Base-by-base conservation (phyloP, 495 filamentous ascomycete genomes). In the Penicillium simplicissimum region DNA sequence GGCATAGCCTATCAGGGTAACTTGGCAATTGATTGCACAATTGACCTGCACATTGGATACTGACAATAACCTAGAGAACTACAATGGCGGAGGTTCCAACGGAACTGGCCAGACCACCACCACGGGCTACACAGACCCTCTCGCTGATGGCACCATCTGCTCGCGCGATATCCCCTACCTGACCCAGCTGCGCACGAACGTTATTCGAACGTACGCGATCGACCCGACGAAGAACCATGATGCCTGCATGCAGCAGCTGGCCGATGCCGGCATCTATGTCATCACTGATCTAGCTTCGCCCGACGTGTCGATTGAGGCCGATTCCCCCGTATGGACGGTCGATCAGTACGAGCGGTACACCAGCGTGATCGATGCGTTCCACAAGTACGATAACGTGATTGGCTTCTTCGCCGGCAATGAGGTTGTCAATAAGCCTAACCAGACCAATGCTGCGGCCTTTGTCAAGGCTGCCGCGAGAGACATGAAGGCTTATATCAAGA, bases 371-470 rank as follows among this genome's bases (percentile, higher is more conserved):
- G 93, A 98, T 74, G 83, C 85, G 36, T 81, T 98, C 60, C 80
- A 83, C 62, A 82, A 88, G 64, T 97, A 97, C 78, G 83, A 81
- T 74, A 98, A 98, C 72, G 85, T 89, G 57, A 85, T 98, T 59
- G 95, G 96, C 67, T 98, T 98, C 85, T 98, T 98, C 75, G 91
- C 93, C 53, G 96, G 96, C 65, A 98, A 98, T 72, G 95, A 98
- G 76, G 95, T 98, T 59, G 87, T 91, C 67, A 96, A 98, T 81
- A 80, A 85, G 61, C 76, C 81, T 52, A 92, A 84, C 77, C 96
- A 96, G 82, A 97, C 93, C 45, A 74, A 79, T 65, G 90, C 94
- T 51, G 92, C 89, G 58, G 91, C 94, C 55, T 98, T 88, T 74
- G 95, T 98, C 72, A 98, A 98, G 83, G 96, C 94, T 61, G 96